Conservation (phyloP, 1,284 basidiomycete species). For the Cerioporus squamosus region DNA sequence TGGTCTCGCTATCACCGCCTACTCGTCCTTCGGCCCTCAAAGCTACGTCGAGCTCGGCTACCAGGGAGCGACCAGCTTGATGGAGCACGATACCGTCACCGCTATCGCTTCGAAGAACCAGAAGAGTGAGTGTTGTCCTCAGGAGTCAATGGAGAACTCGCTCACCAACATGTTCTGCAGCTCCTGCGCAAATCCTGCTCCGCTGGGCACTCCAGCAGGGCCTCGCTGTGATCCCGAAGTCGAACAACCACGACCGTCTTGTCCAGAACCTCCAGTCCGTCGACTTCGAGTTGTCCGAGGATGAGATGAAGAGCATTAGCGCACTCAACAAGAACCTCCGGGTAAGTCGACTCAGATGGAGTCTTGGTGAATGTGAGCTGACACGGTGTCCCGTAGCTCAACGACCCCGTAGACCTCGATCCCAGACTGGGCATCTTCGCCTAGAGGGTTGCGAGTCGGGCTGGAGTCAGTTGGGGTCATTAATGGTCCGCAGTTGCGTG, state of each 20-base stretch:
- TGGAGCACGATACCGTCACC: conserved; percentile 53
- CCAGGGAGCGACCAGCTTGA: conserved; percentile 52
- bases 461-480: background rate
- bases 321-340: conserved; percentile 68
- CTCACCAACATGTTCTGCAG: conserved; percentile 33
- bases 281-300: conserved; percentile 60
- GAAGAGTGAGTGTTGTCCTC: conserved; percentile 51
- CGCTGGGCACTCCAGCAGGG: conserved; percentile 81
- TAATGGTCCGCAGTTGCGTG: conserved; percentile 5
- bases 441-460: conserved; percentile 36
- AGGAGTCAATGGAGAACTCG: background rate
- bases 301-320: conserved; percentile 65
- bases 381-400: conserved; percentile 49
- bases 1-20: conserved; percentile 75
- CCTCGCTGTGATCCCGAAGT: conserved; percentile 82
- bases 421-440: conserved; percentile 69
- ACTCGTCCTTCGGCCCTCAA: conserved; percentile 78
- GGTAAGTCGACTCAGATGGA: conserved; percentile 38
- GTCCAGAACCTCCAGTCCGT: conserved; percentile 62
- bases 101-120: conserved; percentile 53
- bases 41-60: conserved; percentile 71
- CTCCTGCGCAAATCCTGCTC: conserved; percentile 67
- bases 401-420: conserved; percentile 72
- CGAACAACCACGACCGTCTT: conserved; percentile 57
- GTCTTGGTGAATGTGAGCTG: conserved; percentile 4